phyloP scores from a whole-genome alignment of 163 green algal species.

The Prototheca cutis region DNA sequence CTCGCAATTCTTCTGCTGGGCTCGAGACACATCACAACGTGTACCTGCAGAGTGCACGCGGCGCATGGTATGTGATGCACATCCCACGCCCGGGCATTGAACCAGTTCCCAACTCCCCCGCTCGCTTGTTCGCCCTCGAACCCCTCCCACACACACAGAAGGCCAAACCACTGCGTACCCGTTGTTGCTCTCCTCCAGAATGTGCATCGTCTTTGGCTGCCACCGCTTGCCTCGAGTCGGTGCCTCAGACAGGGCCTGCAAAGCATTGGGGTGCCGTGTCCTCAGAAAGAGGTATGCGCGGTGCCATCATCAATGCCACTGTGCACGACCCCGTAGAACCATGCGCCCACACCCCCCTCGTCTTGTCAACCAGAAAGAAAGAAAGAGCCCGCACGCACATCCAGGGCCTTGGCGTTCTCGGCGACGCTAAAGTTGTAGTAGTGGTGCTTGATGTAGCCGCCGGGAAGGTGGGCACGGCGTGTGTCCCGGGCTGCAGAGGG shows the following conservation, averaged over 20 bases:
- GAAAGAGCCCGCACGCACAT: too few species aligned
- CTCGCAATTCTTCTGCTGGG: not conserved
- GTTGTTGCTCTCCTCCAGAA: slow-evolving; percentile 42
- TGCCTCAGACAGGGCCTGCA: not conserved
- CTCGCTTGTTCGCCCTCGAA: too few species aligned
- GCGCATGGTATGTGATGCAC: too few species aligned
- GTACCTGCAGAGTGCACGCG: not conserved
- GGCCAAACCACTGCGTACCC: slow-evolving; percentile 26
- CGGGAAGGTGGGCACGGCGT: slow-evolving; percentile 25
- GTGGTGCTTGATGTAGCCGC: slow-evolving; percentile 32
- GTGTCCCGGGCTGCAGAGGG: slow-evolving; percentile 31
- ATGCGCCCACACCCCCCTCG: too few species aligned
- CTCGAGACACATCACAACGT: not conserved
- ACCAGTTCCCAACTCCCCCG: too few species aligned
- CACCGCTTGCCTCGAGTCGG: slow-evolving; percentile 23
- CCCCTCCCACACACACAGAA: not conserved
- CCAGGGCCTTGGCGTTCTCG: slow-evolving; percentile 10
- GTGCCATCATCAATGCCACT: too few species aligned
- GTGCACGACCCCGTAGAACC: too few species aligned
- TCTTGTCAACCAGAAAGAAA: too few species aligned
- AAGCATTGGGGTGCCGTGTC: too few species aligned
- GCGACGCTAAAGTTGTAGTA: slow-evolving; percentile 10
- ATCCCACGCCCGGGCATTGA: too few species aligned
- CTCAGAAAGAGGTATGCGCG: too few species aligned
- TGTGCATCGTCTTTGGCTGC: slow-evolving; percentile 1